Conservation (phyloP, 768 basidiomycete genomes). For the Psilocybe sp. region DNA sequence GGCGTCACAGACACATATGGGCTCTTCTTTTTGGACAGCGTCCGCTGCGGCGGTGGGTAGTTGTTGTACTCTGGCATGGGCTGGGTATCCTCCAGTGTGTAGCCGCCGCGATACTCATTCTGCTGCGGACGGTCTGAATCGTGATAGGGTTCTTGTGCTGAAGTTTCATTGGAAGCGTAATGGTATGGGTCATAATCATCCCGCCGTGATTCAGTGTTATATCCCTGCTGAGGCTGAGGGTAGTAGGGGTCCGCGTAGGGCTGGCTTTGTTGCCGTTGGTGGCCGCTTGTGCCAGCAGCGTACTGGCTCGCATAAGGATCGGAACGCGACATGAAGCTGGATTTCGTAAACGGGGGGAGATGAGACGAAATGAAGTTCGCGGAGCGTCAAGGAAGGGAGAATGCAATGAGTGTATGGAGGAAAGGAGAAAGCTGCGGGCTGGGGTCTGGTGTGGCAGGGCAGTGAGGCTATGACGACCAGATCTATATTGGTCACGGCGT, state of each 20-base stretch:
- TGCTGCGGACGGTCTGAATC: not conserved
- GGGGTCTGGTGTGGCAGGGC: too few species aligned
- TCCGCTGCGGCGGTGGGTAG: slow-evolving; percentile 23
- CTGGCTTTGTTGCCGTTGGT: slow-evolving; percentile 24
- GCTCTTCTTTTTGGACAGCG: slow-evolving; percentile 11
- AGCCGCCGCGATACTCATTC: slow-evolving; percentile 1
- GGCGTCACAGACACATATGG: slow-evolving; percentile 14
- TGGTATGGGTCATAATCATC: slow-evolving; percentile 32
- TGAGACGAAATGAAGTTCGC: not conserved
- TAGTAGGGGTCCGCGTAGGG: slow-evolving; percentile 44
- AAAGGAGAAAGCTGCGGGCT: slow-evolving; percentile 2
- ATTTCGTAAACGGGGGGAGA: not conserved
- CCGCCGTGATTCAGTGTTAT: slow-evolving; percentile 35
- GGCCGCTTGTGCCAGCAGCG: slow-evolving; percentile 15
- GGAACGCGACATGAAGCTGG: slow-evolving; percentile 42
- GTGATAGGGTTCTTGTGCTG: slow-evolving; percentile 36
- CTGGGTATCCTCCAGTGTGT: slow-evolving; percentile 13
- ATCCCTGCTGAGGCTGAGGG: slow-evolving; percentile 51
- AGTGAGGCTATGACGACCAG: too few species aligned
- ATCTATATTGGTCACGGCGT: too few species aligned
- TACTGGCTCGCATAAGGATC: slow-evolving; percentile 48
- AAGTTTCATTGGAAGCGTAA: slow-evolving; percentile 9
- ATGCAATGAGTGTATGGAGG: not conserved
- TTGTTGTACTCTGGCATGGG: slow-evolving; percentile 15
- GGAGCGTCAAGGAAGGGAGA: not conserved